Base-by-base conservation (phyloP, 1,284 basidiomycete species). In the Irpex sp. region DNA sequence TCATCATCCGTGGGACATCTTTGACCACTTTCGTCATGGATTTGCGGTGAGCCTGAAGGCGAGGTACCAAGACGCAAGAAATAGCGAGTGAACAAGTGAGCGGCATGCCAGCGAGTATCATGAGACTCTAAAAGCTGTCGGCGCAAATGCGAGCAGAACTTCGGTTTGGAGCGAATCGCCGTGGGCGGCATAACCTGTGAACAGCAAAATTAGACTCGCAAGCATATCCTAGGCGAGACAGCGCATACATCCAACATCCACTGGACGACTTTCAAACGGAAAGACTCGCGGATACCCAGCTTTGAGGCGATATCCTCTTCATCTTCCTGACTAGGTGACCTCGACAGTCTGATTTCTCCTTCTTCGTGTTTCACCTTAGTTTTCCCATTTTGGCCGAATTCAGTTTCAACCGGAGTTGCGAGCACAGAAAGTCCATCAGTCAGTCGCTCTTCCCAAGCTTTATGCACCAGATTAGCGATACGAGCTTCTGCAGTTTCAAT, bases 101-200 rank as follows among this genome's bases (percentile, higher is more conserved):
- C 82, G 0, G 86, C 86, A 60, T 87, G 84, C 66, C 87, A 88
- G 4, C 84, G 78, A 7, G 86, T 88, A 65, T 87, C 81, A 0
- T 76, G 77, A 0, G 81, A 85, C 2, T 75, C 77, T 3, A 71
- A 70, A 19, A 89, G 77, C 62, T 88, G 83, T 59, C 86, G 81
- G 50, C 77, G 72, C 31, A 89, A 77, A 61, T 86, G 78, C 19
- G 64, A 56, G 31, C 70, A 68, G 8, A 58, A 21, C 35, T 66
- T 59, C 59, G 67, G 59, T 58, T 63, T 39, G 47, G 63, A 13
- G 58, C 63, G 49, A 61, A 26, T 26, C 26, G 58, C 55, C 37
- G 61, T 1, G 70, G 74, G 57, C 68, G 67, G 63, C 68, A 71
- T 71, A 72, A 61, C 66, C 68, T 71, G 43, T 6, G 31, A 39